Base-by-base conservation (phyloP, 805 yeast genomes). In the Wickerhamomyces sydowiorum region DNA sequence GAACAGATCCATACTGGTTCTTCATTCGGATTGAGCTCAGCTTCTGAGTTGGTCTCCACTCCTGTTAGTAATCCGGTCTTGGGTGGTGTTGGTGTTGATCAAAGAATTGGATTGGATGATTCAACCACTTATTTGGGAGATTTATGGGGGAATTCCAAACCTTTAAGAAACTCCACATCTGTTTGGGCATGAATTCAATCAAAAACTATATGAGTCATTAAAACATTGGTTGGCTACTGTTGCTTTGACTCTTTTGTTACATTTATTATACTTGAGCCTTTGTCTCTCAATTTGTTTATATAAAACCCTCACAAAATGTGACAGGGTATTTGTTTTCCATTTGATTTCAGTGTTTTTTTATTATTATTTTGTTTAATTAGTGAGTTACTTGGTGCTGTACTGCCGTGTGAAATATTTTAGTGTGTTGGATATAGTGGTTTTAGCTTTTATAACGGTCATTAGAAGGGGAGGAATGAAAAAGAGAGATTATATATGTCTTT, bases 101-200 rank as follows among this genome's bases (percentile, higher is more conserved):
- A 47, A 41, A 48, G 41, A 25, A 7, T 49, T n/a, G 36, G 50
- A 1, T 37, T 54, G 42, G 56, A 48, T 25, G 54, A 52, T 17
- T 40, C 52, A 3, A 31, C 39, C 5, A 21, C 46, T 4, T 56
- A 56, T 40, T 30, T 55, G 30, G 54, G 54, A 32, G 59, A 55
- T 25, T 52, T 56, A 27, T 56, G 61, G 61, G 57, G 56, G 2
- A 47, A 42, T 28, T 45, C 55, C 1, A 52, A 50, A 30, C 38
- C 48, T 10, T 35, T 48, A 24, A 50, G 53, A 40, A 48, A 37
- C 35, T 52, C 59, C 10, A 32, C 56, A 2, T 56, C 61, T 9
- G 60, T 57, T 20, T 57, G 61, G 61, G 61, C 59, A 3, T 56
- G 43, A 47, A 30, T 15, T 5, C n/a, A n/a, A n/a, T n/a, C n/a